Evolutionary conservation across 495 filamentous ascomycete species (phyloP).

Genomic region (Cenococcum geophilum): DNA sequence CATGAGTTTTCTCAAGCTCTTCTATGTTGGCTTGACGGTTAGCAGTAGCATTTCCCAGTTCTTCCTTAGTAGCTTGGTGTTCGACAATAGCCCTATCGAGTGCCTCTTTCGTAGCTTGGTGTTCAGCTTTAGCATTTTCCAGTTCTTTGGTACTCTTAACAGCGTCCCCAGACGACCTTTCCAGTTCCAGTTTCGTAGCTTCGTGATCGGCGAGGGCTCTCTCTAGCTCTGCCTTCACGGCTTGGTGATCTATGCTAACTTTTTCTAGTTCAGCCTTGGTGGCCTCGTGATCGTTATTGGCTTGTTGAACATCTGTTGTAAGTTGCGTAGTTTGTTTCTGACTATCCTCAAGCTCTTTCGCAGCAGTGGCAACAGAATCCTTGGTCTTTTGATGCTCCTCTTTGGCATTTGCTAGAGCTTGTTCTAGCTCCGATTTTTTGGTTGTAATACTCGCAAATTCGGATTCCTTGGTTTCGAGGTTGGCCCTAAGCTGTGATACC

Average conservation of each 20-base stretch:
- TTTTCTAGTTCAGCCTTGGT: constrained; percentile 10
- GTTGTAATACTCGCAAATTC: constrained; percentile 6
- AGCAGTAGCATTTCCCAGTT: background rate
- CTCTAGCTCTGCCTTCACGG: constrained; percentile 10
- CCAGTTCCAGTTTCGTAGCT: constrained; percentile 3
- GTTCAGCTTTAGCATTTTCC: background rate
- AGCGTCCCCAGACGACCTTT: constrained; percentile 10
- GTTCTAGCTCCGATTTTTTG: constrained; percentile 9
- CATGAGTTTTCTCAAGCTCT: background rate
- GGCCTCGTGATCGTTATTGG: background rate
- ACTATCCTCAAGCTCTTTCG: constrained; percentile 1
- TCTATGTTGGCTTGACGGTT: background rate
- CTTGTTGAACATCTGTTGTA: constrained; percentile 1
- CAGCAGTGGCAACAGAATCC: background rate
- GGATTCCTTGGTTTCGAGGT: constrained; percentile 10
- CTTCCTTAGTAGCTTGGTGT: background rate
- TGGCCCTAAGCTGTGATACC: background rate
- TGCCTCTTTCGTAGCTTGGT: background rate
- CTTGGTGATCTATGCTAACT: constrained; percentile 10
- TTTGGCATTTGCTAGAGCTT: constrained; percentile 9
- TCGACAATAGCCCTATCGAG: background rate
- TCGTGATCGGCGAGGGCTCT: constrained; percentile 11
- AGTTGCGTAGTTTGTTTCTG: constrained; percentile 1
- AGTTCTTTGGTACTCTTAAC: constrained; percentile 8
- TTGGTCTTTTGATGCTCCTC: constrained; percentile 10